phyloP scores from a whole-genome alignment of 192 early-diverging fungal genomes.

The Dissophora globulifera region DNA sequence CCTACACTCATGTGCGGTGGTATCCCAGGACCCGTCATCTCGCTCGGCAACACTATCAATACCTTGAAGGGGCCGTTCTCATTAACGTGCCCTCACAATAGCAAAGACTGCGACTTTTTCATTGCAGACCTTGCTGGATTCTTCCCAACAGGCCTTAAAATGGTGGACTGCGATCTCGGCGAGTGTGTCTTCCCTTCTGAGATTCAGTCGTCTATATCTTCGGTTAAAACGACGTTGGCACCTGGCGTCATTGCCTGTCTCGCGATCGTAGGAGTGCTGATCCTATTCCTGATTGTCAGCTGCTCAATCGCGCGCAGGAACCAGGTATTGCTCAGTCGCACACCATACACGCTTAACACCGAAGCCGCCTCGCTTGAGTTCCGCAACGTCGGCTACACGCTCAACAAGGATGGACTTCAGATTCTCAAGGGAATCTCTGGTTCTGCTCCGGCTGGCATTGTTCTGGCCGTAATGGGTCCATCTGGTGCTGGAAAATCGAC shows the following conservation, averaged over 20 bases:
- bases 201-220: constrained; percentile 8
- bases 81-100: constrained; percentile 58
- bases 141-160: constrained; percentile 63
- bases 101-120: constrained; percentile 48
- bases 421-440: constrained; percentile 80
- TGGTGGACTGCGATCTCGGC: constrained; percentile 62
- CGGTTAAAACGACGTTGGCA: constrained; percentile 4
- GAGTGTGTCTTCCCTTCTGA: constrained; percentile 63
- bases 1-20: constrained; percentile 66
- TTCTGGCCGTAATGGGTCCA: constrained; percentile 92
- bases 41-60: constrained; percentile 51
- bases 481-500: constrained; percentile 93
- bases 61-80: constrained; percentile 51
- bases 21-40: constrained; percentile 38
- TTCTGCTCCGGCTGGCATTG: constrained; percentile 74
- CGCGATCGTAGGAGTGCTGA: constrained; percentile 25
- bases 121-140: constrained; percentile 59
- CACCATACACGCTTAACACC: constrained; percentile 17
- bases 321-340: constrained; percentile 17
- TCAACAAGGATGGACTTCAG: constrained; percentile 61
- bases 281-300: constrained; percentile 22
- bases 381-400: constrained; percentile 40
- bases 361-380: constrained; percentile 46
- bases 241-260: constrained; percentile 32
- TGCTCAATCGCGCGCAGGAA: constrained; percentile 28